Percentiles rank a stretch among this genome's conserved stretches.
Conservation (phyloP, 495 filamentous ascomycete species). For the Penicillium canescens region DNA sequence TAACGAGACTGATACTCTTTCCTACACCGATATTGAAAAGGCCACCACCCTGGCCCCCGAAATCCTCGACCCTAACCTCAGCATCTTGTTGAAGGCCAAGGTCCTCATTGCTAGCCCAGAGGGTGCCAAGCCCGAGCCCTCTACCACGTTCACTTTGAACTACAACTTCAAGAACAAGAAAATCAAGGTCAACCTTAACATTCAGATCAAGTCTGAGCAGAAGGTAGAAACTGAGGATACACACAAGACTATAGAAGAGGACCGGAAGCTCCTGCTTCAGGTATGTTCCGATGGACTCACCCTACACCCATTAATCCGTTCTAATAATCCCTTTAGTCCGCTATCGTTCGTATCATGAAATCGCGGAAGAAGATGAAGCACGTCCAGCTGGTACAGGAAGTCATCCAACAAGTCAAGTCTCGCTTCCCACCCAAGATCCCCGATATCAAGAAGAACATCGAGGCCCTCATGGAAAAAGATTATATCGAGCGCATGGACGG, state of each 20-base stretch:
- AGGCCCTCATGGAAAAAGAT: conserved; percentile 98
- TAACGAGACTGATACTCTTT: conserved; percentile 84
- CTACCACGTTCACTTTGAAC: conserved; percentile 78
- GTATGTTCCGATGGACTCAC: conserved; percentile 54
- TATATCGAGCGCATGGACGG: conserved; percentile 95
- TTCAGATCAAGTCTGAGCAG: conserved; percentile 88
- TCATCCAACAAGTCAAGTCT: conserved; percentile 89
- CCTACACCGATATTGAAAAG: conserved; percentile 82
- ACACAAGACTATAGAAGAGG: conserved; percentile 99
- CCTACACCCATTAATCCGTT: not conserved
- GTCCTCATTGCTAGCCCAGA: conserved; percentile 72
- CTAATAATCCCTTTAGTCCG: conserved; percentile 63
- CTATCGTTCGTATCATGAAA: conserved; percentile 99
- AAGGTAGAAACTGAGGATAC: conserved; percentile 96
- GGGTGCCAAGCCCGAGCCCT: conserved; percentile 70
- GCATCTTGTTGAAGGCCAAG: conserved; percentile 86
- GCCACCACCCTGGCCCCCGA: conserved; percentile 78
- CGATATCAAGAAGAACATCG: conserved; percentile 99
- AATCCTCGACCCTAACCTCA: conserved; percentile 79
- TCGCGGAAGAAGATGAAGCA: conserved; percentile 99
- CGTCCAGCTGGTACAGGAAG: conserved; percentile 86
- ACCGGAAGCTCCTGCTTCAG: conserved; percentile 94
- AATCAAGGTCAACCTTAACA: conserved; percentile 92
- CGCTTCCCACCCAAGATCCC: conserved; percentile 90
- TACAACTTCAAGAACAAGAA: conserved; percentile 98